phyloP scores from a whole-genome alignment of 2,329 filamentous ascomycete genomes.

The Alternaria solani region DNA sequence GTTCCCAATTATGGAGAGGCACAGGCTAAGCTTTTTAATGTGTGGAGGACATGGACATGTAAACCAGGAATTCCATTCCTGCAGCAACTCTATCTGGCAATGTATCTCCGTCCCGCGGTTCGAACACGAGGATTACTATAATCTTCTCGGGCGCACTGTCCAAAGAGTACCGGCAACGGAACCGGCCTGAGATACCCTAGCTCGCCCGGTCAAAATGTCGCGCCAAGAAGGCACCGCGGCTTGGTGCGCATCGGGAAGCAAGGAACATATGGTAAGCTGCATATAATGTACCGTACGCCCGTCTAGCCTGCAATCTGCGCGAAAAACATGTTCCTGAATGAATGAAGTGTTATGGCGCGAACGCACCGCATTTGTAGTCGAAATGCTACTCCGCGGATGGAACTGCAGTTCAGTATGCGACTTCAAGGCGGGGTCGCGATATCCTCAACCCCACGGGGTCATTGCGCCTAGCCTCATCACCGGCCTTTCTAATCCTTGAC shows the following conservation, averaged over 20 bases:
- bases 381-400: not conserved
- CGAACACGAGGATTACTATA: not conserved
- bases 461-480: conserved; percentile 8
- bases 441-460: conserved; percentile 7
- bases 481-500: conserved; percentile 1
- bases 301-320: not conserved
- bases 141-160: not conserved
- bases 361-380: not conserved
- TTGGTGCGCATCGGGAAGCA: conserved; percentile 1
- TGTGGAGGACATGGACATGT: not conserved
- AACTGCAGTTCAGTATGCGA: not conserved
- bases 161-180: conserved; percentile 1
- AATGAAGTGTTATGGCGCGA: not conserved
- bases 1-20: not conserved
- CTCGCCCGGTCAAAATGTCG: not conserved
- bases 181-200: conserved; percentile 1
- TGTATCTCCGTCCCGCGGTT: not conserved
- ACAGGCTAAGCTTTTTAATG: conserved; percentile 1
- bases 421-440: not conserved
- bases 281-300: not conserved
- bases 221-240: conserved; percentile 5
- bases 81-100: not conserved
- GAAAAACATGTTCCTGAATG: not conserved
- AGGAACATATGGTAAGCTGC: conserved; percentile 7
- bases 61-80: not conserved